Conservation (phyloP, 208 protist species). For the Wallacemonas sp. region DNA sequence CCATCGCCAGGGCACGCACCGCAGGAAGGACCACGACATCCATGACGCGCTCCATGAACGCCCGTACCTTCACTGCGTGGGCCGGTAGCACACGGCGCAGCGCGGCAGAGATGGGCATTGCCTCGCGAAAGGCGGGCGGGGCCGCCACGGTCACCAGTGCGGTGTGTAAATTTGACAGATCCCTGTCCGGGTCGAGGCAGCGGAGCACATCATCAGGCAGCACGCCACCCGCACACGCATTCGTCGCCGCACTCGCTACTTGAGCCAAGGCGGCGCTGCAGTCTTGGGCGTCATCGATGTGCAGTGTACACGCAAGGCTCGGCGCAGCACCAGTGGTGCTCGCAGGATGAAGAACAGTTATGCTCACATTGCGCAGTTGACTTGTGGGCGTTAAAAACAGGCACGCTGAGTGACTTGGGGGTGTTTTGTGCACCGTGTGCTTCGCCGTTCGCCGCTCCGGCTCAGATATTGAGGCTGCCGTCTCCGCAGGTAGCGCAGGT, state of each 20-base stretch:
- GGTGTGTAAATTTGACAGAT: not conserved
- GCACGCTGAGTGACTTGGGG: too few species aligned
- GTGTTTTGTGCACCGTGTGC: too few species aligned
- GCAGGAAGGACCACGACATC: slow-evolving; percentile 8
- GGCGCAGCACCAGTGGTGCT: not conserved
- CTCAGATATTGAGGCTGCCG: too few species aligned
- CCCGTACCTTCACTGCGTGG: not conserved
- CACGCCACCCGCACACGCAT: not conserved
- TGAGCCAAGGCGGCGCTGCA: not conserved
- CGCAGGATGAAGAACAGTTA: slow-evolving; percentile 15
- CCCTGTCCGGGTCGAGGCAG: not conserved
- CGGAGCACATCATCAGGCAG: not conserved
- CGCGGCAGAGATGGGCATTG: not conserved
- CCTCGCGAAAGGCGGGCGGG: slow-evolving; percentile 3
- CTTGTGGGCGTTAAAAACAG: slow-evolving; percentile 13
- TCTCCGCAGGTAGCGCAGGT: not conserved
- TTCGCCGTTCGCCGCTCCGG: too few species aligned
- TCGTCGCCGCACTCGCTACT: not conserved
- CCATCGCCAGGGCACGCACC: not conserved
- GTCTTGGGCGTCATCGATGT: not conserved
- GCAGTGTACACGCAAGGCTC: too few species aligned
- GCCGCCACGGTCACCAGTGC: not conserved
- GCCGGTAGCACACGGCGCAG: slow-evolving; percentile 1
- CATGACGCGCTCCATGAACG: not conserved
- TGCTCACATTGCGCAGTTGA: slow-evolving; percentile 20